Evolutionary conservation across 768 basidiomycete species (phyloP).

Genomic region (Clitopilus hobsonii): DNA sequence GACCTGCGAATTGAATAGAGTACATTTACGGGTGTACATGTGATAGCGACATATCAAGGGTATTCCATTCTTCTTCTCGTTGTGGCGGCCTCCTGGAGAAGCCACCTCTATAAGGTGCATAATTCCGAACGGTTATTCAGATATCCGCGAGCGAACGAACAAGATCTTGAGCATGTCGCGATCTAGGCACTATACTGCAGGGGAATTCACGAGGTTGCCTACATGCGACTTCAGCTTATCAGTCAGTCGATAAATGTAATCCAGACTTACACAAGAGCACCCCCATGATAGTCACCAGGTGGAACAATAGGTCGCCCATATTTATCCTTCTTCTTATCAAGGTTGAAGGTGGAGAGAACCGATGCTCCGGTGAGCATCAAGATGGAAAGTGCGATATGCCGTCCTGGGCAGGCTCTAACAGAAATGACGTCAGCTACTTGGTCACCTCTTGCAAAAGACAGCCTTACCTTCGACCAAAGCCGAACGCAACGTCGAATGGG

Average conservation of each 20-base stretch:
- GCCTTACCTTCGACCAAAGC: neutral
- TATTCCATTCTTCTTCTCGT: too few relatives aligned
- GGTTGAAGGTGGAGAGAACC: neutral
- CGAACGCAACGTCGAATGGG: neutral
- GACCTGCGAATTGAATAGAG: too few relatives aligned
- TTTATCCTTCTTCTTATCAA: neutral
- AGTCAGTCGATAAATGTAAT: neutral
- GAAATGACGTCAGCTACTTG: too few relatives aligned
- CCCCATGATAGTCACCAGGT: neutral
- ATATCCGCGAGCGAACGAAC: neutral
- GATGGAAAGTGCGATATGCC: neutral
- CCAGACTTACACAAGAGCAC: neutral
- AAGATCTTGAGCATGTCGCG: neutral
- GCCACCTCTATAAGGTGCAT: too few relatives aligned
- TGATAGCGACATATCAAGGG: too few relatives aligned
- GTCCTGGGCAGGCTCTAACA: neutral
- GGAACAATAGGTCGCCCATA: neutral
- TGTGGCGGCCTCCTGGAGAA: too few relatives aligned
- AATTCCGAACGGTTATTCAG: neutral
- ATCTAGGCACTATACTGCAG: neutral
- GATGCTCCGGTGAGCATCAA: neutral
- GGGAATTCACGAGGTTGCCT: neutral
- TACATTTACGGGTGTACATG: too few relatives aligned
- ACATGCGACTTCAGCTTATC: neutral
- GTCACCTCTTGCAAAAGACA: too few relatives aligned